These are phyloP conservation scores for Cronartium ribicola DNA, from an alignment of 1,284 basidiomycete genomes.

Conservation along the genomic window DNA sequence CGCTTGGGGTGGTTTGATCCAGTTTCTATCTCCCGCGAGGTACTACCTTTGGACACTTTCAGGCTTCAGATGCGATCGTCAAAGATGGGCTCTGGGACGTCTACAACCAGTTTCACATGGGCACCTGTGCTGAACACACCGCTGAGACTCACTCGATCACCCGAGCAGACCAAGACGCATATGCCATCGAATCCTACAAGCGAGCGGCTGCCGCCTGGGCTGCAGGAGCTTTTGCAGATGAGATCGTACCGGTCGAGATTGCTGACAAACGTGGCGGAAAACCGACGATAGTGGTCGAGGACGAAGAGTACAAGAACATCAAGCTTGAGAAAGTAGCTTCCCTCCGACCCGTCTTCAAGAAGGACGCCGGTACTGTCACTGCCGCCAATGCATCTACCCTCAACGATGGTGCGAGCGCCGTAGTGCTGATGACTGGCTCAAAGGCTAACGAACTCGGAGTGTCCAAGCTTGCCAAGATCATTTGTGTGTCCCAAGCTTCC, in stretches of 20 bases:
- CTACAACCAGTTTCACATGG: slow-evolving; percentile 94
- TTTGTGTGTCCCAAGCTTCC: slow-evolving; percentile 47
- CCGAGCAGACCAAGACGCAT: slow-evolving; percentile 55
- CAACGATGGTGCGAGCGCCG: slow-evolving; percentile 55
- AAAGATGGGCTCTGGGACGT: slow-evolving; percentile 92
- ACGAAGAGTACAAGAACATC: slow-evolving; percentile 83
- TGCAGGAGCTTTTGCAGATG: slow-evolving; percentile 73
- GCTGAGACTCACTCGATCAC: slow-evolving; percentile 52
- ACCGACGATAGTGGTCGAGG: slow-evolving; percentile 72
- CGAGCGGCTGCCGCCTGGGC: slow-evolving; percentile 89
- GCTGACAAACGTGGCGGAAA: slow-evolving; percentile 87
- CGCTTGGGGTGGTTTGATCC: not conserved
- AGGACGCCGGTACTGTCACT: slow-evolving; percentile 54
- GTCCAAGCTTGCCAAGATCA: slow-evolving; percentile 53
- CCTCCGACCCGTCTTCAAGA: slow-evolving; percentile 54
- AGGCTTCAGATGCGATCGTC: slow-evolving; percentile 79
- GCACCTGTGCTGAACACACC: slow-evolving; percentile 60
- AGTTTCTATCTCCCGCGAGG: slow-evolving; percentile 88
- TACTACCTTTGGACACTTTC: slow-evolving; percentile 83
- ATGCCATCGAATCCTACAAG: slow-evolving; percentile 89
- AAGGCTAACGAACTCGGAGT: slow-evolving; percentile 50
- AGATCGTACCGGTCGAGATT: slow-evolving; percentile 87
- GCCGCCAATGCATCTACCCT: slow-evolving; percentile 55
- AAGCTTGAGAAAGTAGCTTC: slow-evolving; percentile 53
- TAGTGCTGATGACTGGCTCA: slow-evolving; percentile 52